Evolutionary conservation across 169 alveolate species (phyloP), one percentile per base, ranked within the genome.

Genomic region (Cryptosporidium sp.): DNA sequence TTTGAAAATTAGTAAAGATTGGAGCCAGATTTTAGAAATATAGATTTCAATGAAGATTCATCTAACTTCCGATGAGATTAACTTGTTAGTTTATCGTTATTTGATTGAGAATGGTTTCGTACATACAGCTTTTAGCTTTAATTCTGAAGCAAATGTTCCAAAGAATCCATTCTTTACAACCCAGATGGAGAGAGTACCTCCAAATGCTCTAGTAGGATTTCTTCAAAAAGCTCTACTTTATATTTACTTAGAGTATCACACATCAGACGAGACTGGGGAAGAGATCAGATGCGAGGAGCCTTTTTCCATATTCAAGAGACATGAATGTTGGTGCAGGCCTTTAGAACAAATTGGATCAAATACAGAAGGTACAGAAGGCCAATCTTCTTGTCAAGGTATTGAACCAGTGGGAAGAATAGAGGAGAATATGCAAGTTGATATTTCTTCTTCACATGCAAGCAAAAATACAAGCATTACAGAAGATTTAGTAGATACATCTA

Each of bases 201-300:
- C 96, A 16, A 93, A 93, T 84, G 97, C 97, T 33, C 85, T 95
- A 60, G 95, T 95, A 35, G 93, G 97, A 21, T 94, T 95, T 35
- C 91, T 95, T 87, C 97, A 95, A 91, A 95, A 95, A 91, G 97
- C 97, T n/a, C 84, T 95, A 92, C 92, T 95, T 42, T 95, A 92
- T 86, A 93, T 95, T 42, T 95, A 94, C 71, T 71, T 95, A 48
- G 97, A 95, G 86, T 95, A 93, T 68, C 97, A 95, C 92, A 95
- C 97, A 14, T 60, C 80, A 16, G 89, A 80, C 35, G 89, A 80
- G 23, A 62, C 89, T 14, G 89, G 89, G 12, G 97, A 95, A 29
- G 94, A 93, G 67, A 93, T 87, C 37, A 31, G 93, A 26, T 84
- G 92, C 91, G 96, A 94, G 39, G 97, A 95, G 68, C 94, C 97